A percentile compares a stretch with the other conserved stretches of the same genome.
Evolutionary conservation across 106 monocot genomes (phyloP).

Genomic region (Dioscorea zingiberensis): DNA sequence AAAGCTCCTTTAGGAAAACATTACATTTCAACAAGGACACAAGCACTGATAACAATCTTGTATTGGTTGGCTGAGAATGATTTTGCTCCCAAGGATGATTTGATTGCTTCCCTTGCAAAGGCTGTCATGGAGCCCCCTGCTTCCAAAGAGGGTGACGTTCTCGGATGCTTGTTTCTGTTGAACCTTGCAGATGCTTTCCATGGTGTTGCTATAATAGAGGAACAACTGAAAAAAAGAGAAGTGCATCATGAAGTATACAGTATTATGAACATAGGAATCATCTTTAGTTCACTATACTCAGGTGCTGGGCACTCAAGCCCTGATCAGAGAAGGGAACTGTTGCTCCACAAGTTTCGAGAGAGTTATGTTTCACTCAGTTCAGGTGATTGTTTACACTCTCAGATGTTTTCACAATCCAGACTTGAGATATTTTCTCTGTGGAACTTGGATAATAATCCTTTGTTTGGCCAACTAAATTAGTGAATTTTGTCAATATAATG

Average conservation of each 20-base stretch:
- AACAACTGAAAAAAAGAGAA: conserved; percentile 56
- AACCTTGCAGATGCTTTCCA: conserved; percentile 76
- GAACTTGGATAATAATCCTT: too few species aligned
- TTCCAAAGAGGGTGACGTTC: conserved; percentile 58
- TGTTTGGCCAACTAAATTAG: too few species aligned
- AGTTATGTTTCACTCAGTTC: conserved; percentile 55
- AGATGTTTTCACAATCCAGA: too few species aligned
- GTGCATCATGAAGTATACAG: conserved; percentile 59
- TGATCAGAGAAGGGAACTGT: conserved; percentile 55
- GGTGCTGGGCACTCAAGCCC: conserved; percentile 50
- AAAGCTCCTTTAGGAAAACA: conserved; percentile 21
- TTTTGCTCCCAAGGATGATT: conserved; percentile 70
- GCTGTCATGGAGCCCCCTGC: conserved; percentile 60
- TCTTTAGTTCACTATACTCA: conserved; percentile 72
- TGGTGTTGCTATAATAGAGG: conserved; percentile 76
- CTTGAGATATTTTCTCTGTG: too few species aligned
- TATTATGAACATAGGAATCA: conserved; percentile 84
- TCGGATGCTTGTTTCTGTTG: conserved; percentile 69
- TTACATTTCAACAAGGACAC: conserved; percentile 45
- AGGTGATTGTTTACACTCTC: conserved; percentile 32
- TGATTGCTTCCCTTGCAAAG: conserved; percentile 63
- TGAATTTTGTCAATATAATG: too few species aligned
- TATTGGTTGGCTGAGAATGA: conserved; percentile 67
- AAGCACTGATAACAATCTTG: conserved; percentile 49
- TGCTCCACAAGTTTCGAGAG: conserved; percentile 57